Percentiles rank a stretch among this genome's conserved stretches.
phyloP scores from a whole-genome alignment of 2,329 filamentous ascomycete genomes.

The Meredithiella fracta region DNA sequence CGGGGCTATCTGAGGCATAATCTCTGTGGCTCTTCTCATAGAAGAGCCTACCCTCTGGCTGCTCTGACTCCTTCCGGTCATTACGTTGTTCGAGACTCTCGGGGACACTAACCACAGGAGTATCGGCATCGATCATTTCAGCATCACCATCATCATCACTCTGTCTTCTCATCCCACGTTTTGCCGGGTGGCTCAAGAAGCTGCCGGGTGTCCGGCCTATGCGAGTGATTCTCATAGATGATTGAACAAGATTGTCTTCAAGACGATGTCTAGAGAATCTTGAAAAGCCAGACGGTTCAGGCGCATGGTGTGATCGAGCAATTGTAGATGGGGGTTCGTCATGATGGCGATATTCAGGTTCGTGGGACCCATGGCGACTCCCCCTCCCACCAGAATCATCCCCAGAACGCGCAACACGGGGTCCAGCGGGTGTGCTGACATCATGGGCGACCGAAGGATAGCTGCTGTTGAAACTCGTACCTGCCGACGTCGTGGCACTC shows the following conservation, averaged over 20 bases:
- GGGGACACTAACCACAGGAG: slow-evolving; percentile 17
- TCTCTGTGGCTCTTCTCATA: slow-evolving; percentile 26
- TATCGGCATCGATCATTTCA: slow-evolving; percentile 25
- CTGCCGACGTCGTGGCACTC: slow-evolving; percentile 9
- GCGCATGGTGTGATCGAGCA: slow-evolving; percentile 1
- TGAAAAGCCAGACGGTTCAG: slow-evolving; percentile 23
- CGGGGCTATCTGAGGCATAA: slow-evolving; percentile 41
- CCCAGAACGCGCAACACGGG: slow-evolving; percentile 38
- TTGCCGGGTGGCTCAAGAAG: slow-evolving; percentile 64
- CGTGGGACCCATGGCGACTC: background rate
- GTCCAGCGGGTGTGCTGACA: slow-evolving; percentile 36
- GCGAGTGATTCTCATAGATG: slow-evolving; percentile 62
- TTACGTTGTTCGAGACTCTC: slow-evolving; percentile 28
- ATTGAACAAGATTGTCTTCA: slow-evolving; percentile 51
- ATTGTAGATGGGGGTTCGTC: slow-evolving; percentile 9
- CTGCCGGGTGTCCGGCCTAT: slow-evolving; percentile 59
- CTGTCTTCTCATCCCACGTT: slow-evolving; percentile 51
- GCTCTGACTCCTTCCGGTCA: slow-evolving; percentile 19
- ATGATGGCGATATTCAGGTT: background rate
- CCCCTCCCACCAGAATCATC: slow-evolving; percentile 25
- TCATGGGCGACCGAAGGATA: slow-evolving; percentile 19
- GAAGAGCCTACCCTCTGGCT: slow-evolving; percentile 26
- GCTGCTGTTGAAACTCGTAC: slow-evolving; percentile 11
- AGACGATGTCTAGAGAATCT: slow-evolving; percentile 34
- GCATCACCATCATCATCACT: slow-evolving; percentile 49